phyloP scores from a whole-genome alignment of 768 basidiomycete genomes.

The Postia placenta region DNA sequence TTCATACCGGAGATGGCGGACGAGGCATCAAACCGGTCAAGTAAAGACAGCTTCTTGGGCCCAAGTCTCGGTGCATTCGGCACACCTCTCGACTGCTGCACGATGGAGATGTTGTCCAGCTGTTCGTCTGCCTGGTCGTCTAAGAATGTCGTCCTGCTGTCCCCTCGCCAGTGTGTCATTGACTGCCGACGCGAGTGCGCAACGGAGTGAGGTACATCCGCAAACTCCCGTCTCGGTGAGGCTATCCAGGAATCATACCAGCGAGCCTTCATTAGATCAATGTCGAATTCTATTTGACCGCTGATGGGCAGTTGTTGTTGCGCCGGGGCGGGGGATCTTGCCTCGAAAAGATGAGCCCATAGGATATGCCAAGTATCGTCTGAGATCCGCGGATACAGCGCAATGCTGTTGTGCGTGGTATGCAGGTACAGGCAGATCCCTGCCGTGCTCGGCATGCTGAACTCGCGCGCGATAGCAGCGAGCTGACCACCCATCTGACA shows the following conservation, averaged over 20 bases:
- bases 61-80: constrained; percentile 40
- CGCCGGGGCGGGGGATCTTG: constrained; percentile 26
- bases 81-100: constrained; percentile 23
- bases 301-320: constrained; percentile 50
- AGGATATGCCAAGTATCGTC: constrained; percentile 74
- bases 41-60: constrained; percentile 62
- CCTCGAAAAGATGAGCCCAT: constrained; percentile 57
- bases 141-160: constrained; percentile 43
- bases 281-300: constrained; percentile 83
- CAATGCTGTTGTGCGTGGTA: constrained; percentile 47
- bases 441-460: constrained; percentile 68
- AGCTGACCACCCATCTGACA: constrained; percentile 70
- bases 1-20: constrained; percentile 28
- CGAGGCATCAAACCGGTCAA: constrained; percentile 52
- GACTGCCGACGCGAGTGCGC: constrained; percentile 30
- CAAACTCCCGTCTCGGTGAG: constrained; percentile 33
- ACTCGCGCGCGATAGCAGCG: constrained; percentile 74
- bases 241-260: constrained; percentile 76
- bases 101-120: constrained; percentile 21
- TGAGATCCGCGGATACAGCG: constrained; percentile 64
- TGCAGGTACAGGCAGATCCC: constrained; percentile 81
- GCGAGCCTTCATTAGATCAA: constrained; percentile 66
- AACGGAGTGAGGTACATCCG: constrained; percentile 35
- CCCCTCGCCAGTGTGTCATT: constrained; percentile 45
- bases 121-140: constrained; percentile 36